Conservation (phyloP, 1,139 yeast genomes). For the Magnusiomyces sp. region DNA sequence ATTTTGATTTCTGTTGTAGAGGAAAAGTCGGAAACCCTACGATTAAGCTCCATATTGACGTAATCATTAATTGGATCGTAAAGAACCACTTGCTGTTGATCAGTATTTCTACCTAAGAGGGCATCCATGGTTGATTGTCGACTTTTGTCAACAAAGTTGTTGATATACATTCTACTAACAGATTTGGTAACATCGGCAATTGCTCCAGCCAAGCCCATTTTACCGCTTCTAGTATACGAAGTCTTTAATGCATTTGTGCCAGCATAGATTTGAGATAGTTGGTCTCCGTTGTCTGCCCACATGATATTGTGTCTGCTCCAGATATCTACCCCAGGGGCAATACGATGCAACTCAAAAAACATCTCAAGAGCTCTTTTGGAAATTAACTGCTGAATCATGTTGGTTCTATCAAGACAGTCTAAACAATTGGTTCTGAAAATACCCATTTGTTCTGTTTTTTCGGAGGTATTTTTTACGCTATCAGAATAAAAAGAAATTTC, state of each 20-base stretch:
- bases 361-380: conserved; percentile 58
- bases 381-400: conserved; percentile 82
- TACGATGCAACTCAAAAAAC: conserved; percentile 48
- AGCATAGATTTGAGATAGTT: conserved; percentile 89
- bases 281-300: conserved; percentile 99
- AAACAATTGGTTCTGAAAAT: conserved; percentile 87
- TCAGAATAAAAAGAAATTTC: conserved; percentile 76
- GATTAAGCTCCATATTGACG: conserved; percentile 53
- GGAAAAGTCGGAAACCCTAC: conserved; percentile 50
- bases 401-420: conserved; percentile 93
- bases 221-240: conserved; percentile 87
- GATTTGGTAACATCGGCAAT: conserved; percentile 93
- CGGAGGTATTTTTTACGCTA: conserved; percentile 37
- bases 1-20: conserved; percentile 50
- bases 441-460: conserved; percentile 73
- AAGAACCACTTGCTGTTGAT: conserved; percentile 62
- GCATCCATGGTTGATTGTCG: conserved; percentile 84
- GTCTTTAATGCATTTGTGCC: conserved; percentile 96
- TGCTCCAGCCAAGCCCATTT: conserved; percentile 94
- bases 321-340: conserved; percentile 40
- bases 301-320: conserved; percentile 63
- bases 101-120: conserved; percentile 69
- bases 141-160: conserved; percentile 87
- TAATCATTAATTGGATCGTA: conserved; percentile 86
- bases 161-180: conserved; percentile 89